Evolutionary conservation across 495 filamentous ascomycete genomes (phyloP).

Genomic region (Pyrenopolyporus hunteri): DNA sequence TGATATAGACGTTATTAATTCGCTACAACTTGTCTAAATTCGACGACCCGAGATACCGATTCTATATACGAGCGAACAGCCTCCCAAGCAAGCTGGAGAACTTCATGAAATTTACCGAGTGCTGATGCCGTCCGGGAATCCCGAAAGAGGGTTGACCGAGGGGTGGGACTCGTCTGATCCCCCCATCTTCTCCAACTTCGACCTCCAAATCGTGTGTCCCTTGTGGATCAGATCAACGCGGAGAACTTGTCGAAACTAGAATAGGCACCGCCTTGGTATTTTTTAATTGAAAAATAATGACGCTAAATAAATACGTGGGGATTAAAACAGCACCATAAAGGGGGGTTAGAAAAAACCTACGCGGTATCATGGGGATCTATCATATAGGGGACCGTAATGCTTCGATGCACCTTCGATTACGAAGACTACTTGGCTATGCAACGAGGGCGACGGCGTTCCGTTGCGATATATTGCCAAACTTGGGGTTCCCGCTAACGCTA

Average conservation of each 20-base stretch:
- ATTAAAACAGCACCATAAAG: neutral
- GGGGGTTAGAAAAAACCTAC: neutral
- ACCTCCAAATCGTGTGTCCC: neutral
- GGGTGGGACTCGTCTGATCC: constrained; percentile 11
- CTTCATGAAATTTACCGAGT: neutral
- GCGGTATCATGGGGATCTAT: no score
- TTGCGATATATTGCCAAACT: no score
- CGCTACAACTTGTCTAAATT: no score
- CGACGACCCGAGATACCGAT: no score
- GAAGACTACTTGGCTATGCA: no score
- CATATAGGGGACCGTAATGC: no score
- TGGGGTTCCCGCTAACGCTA: no score
- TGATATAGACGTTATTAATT: no score
- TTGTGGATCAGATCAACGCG: constrained; percentile 13
- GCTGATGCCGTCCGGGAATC: constrained; percentile 3
- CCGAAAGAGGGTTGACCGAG: constrained; percentile 13
- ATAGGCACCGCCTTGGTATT: neutral
- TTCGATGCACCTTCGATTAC: no score
- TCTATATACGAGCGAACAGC: no score
- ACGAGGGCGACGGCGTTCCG: no score
- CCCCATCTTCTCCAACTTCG: constrained; percentile 21
- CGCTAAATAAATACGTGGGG: constrained; percentile 1
- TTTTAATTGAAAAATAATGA: neutral
- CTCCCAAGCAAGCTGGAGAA: no score
- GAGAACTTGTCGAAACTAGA: constrained; percentile 2